A percentile compares a stretch with the other conserved stretches of the same genome.
Evolutionary conservation across 441 rosid genomes (phyloP).

Genomic region (Melastoma candidum): DNA sequence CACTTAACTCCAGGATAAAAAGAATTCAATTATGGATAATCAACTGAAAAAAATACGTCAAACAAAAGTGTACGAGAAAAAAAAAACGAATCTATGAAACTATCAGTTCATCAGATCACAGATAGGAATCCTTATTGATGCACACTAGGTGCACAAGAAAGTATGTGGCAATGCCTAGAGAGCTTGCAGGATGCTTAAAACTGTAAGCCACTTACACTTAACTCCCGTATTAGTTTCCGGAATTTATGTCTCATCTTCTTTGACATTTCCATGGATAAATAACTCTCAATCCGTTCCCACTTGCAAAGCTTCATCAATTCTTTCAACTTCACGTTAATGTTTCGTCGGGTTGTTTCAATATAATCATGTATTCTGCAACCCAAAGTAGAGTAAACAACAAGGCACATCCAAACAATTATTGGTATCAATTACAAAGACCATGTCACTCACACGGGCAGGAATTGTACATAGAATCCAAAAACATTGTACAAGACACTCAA

Average conservation of each 20-base stretch:
- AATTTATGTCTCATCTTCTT: constrained; percentile 72
- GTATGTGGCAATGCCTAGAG: background rate
- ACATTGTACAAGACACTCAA: constrained; percentile 68
- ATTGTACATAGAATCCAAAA: constrained; percentile 81
- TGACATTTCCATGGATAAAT: constrained; percentile 43
- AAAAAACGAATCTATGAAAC: no score
- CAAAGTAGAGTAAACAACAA: constrained; percentile 19
- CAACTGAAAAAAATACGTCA: no score
- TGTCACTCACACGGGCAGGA: constrained; percentile 68
- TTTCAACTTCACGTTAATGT: constrained; percentile 51
- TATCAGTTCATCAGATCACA: background rate
- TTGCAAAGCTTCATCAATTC: constrained; percentile 62
- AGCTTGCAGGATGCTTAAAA: background rate
- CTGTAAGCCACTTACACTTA: constrained; percentile 45
- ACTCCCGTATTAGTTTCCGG: constrained; percentile 67
- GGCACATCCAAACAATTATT: constrained; percentile 11
- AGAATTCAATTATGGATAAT: no score
- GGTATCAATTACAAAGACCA: constrained; percentile 2
- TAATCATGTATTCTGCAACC: constrained; percentile 56
- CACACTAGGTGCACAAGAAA: no score
- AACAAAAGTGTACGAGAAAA: no score
- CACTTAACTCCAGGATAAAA: constrained; percentile 38
- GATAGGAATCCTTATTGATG: background rate
- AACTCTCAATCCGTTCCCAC: constrained; percentile 71
- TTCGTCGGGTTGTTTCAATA: constrained; percentile 43